A percentile compares a stretch with the other conserved stretches of the same genome.
Conservation (phyloP, 108 stramenopile genomes). For the Cyclotella cryptica region DNA sequence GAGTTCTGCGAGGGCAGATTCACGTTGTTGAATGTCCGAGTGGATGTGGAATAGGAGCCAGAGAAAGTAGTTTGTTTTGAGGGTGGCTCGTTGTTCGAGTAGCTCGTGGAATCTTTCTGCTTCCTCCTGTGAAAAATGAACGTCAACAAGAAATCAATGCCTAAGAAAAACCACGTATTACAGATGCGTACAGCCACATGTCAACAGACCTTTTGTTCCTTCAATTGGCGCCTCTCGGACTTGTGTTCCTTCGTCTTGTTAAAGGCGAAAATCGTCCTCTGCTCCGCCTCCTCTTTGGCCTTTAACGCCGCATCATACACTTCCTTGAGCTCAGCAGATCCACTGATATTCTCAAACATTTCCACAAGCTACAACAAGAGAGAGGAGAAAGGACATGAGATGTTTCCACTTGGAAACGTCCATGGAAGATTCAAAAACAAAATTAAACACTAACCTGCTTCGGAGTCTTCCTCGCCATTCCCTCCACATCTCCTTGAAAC, state of each 20-base stretch:
- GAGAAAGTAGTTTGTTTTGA: constrained; percentile 89
- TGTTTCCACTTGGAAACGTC: neutral
- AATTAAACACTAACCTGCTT: constrained; percentile 65
- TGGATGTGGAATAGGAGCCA: constrained; percentile 95
- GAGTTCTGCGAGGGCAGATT: constrained; percentile 61
- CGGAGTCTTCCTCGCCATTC: constrained; percentile 92
- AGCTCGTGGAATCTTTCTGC: constrained; percentile 88
- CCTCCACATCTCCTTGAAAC: constrained; percentile 99
- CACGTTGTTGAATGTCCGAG: constrained; percentile 78
- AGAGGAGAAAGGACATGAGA: neutral
- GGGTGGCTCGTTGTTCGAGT: constrained; percentile 64
- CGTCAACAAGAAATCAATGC: neutral
- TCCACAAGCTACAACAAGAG: constrained; percentile 57
- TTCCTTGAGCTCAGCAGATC: constrained; percentile 76
- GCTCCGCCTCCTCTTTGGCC: constrained; percentile 90
- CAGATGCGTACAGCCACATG: neutral
- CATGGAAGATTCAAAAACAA: too few species aligned
- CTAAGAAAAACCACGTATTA: neutral
- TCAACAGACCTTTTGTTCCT: constrained; percentile 87
- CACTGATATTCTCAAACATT: constrained; percentile 94
- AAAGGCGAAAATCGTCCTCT: constrained; percentile 80
- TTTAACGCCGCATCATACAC: constrained; percentile 85
- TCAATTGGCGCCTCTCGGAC: constrained; percentile 86
- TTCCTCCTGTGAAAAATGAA: constrained; percentile 57
- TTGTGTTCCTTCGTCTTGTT: constrained; percentile 93